Conservation (phyloP, 768 basidiomycete genomes). For the Galerina sulciceps region DNA sequence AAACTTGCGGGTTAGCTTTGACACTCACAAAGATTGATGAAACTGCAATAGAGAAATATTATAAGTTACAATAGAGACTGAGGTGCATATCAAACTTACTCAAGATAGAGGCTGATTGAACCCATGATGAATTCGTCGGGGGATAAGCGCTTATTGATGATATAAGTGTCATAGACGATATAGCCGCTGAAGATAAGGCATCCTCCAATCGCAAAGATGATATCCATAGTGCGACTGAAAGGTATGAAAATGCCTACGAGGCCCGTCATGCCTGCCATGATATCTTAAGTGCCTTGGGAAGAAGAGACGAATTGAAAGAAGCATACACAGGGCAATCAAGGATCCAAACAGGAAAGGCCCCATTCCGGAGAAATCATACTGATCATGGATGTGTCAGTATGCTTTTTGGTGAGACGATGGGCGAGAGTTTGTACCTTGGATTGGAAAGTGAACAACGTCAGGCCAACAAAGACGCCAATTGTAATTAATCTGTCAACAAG, state of each 20-base stretch:
- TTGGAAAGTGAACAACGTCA: conserved; percentile 94
- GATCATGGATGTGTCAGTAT: conserved; percentile 1
- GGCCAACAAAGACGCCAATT: conserved; percentile 87
- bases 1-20: not conserved
- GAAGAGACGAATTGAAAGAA: not conserved
- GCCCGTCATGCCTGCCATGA: conserved; percentile 69
- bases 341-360: conserved; percentile 90
- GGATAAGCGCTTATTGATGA: conserved; percentile 85
- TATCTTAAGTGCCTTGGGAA: not conserved
- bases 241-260: conserved; percentile 87
- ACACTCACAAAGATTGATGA: conserved; percentile 83
- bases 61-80: conserved; percentile 2
- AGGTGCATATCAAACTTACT: conserved; percentile 52
- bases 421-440: conserved; percentile 64
- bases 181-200: conserved; percentile 89
- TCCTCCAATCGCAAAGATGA: conserved; percentile 78
- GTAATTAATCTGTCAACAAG: conserved; percentile 66
- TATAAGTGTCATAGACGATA: conserved; percentile 88
- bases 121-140: conserved; percentile 96
- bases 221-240: conserved; percentile 79
- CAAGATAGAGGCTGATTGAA: conserved; percentile 91
- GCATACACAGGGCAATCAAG: conserved; percentile 76
- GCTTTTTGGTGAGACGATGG: not conserved
- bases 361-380: conserved; percentile 95
- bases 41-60: conserved; percentile 45